Evolutionary conservation across 176 grass and related monocot genomes (phyloP), one percentile per base, ranked within the genome.

Genomic region (Cocos nucifera): DNA sequence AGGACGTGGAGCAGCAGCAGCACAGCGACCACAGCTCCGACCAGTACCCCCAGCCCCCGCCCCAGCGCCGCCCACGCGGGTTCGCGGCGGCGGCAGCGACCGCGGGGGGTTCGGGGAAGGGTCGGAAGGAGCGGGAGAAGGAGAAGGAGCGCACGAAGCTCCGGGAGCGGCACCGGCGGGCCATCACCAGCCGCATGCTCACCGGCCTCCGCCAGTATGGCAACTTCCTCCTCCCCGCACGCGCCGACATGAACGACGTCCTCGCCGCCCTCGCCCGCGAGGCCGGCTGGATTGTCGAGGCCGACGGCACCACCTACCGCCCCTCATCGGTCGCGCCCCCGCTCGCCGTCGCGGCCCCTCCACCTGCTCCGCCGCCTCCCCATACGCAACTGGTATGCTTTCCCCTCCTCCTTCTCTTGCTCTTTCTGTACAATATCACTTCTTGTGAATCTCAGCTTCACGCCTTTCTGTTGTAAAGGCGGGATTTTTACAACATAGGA

Each of bases 201-300:
- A 64, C 91, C 18, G 91, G 91, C n/a, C 86, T 96, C 24, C 80
- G 91, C 12, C 91, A 90, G 75, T 80, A 96, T 64, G 91, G 91
- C 19, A 90, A 85, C 78, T 90, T 96, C 62, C 83, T 72, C 20
- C 87, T 96, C 57, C 91, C 86, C 19, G 86, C 83, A 1, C 83
- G 91, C 69, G 86, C 86, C 19, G 91, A 96, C 75, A 96, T 96
- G 83, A 96, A 96, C 84, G 91, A 96, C 76, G 86, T 96, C 69
- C 86, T 96, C 52, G 91, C 91, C 29, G 86, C 86, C 53, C 86
- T 96, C 48, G 91, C 91, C 30, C 91, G 83, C 28, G 78, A 88
- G 68, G 91, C 86, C 19, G 91, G 91, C 0, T 96, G 91, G 91
- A 74, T 79, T 6, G 86, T 96, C 49, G 77, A 96, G 3, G 50